Percentiles rank a stretch among this genome's conserved stretches.
Evolutionary conservation across 2,329 filamentous ascomycete species (phyloP).

Genomic region (Fusarium anthophilum): DNA sequence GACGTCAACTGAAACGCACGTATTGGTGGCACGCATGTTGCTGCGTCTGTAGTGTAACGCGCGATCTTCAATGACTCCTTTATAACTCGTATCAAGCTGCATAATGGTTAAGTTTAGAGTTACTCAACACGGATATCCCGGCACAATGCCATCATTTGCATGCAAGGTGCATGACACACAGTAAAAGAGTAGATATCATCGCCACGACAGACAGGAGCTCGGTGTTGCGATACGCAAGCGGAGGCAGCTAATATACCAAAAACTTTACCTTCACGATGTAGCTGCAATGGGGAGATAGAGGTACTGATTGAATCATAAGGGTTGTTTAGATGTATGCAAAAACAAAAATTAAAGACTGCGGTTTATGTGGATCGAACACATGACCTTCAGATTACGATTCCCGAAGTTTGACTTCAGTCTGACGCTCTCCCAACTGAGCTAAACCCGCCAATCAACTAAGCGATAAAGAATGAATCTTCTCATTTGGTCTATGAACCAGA

Average conservation of each 20-base stretch:
- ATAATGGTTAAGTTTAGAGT: neutral
- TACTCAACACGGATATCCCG: neutral
- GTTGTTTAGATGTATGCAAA: neutral
- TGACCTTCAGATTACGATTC: constrained; percentile 24
- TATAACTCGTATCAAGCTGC: neutral
- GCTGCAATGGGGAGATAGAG: neutral
- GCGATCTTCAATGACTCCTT: neutral
- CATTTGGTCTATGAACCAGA: accelerated
- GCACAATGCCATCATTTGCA: neutral
- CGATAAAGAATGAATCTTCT: accelerated
- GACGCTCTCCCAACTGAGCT: constrained; percentile 33
- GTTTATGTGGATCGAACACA: constrained; percentile 33
- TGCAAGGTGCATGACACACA: neutral
- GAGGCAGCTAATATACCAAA: neutral
- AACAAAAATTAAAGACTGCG: neutral
- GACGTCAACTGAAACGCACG: neutral
- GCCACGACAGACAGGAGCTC: neutral
- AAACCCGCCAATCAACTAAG: constrained; percentile 21
- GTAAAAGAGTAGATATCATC: no score
- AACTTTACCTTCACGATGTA: neutral
- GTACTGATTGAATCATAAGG: neutral
- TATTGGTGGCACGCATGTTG: neutral
- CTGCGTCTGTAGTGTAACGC: neutral
- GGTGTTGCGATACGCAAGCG: neutral
- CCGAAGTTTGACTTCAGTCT: constrained; percentile 27